Evolutionary conservation across 2,329 filamentous ascomycete species (phyloP).

Genomic region (Phaeosphaeriaceae sp.): DNA sequence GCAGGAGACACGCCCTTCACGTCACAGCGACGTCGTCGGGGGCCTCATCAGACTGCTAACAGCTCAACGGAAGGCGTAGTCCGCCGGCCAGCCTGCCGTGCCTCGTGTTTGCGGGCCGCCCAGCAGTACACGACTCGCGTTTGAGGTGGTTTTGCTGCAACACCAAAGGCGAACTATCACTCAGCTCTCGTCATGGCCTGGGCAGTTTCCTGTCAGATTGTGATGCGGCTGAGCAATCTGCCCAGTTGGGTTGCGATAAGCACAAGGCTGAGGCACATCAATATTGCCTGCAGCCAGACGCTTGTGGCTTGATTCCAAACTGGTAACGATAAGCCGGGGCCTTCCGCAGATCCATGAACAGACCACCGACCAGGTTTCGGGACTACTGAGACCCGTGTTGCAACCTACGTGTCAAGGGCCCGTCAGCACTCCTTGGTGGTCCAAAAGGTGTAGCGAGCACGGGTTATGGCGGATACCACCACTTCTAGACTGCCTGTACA

Average conservation of each 20-base stretch:
- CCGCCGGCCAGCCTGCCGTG: neutral
- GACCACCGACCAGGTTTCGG: neutral
- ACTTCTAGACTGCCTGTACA: neutral
- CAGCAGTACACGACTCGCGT: neutral
- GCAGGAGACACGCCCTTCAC: neutral
- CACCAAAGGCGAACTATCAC: neutral
- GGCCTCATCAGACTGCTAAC: neutral
- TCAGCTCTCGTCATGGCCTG: neutral
- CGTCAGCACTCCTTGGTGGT: neutral
- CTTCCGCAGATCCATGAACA: neutral
- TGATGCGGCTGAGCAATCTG: neutral
- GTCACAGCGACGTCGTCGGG: neutral
- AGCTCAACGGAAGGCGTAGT: neutral
- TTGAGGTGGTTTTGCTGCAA: neutral
- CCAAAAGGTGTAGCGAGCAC: neutral
- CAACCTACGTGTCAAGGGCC: neutral
- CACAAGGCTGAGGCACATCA: conserved; percentile 2
- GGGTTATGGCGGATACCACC: neutral
- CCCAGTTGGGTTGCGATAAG: neutral
- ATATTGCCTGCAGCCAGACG: neutral
- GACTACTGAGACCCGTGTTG: neutral
- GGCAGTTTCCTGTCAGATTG: neutral
- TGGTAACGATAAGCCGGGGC: neutral
- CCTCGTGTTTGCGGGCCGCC: neutral
- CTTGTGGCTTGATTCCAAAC: neutral